These are phyloP conservation scores for Fusarium sp. DNA, from an alignment of 2,329 filamentous ascomycete genomes.

Conservation along the genomic window DNA sequence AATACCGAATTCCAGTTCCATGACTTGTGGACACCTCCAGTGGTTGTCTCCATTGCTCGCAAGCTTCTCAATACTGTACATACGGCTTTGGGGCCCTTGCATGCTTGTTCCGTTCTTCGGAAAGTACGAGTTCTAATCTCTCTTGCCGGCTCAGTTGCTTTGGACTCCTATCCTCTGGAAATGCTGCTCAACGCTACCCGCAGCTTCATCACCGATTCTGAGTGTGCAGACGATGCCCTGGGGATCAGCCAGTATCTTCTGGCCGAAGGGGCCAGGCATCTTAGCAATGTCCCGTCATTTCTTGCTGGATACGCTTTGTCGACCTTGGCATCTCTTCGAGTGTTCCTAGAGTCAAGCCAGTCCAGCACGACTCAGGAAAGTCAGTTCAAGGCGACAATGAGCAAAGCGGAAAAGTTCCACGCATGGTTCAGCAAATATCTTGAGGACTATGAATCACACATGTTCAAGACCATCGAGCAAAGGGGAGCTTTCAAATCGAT, in stretches of 20 bases:
- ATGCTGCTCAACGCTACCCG: slow-evolving; percentile 87
- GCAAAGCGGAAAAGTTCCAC: slow-evolving; percentile 80
- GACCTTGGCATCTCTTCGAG: slow-evolving; percentile 79
- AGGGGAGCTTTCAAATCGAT: slow-evolving; percentile 73
- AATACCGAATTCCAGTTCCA: slow-evolving; percentile 72
- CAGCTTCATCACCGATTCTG: slow-evolving; percentile 81
- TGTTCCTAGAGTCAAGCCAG: slow-evolving; percentile 79
- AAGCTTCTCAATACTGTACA: slow-evolving; percentile 84
- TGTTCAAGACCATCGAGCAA: slow-evolving; percentile 61
- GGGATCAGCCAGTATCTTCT: slow-evolving; percentile 89
- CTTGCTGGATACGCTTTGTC: slow-evolving; percentile 83
- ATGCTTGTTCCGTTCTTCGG: slow-evolving; percentile 86
- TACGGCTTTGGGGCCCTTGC: slow-evolving; percentile 83
- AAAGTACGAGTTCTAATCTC: slow-evolving; percentile 86
- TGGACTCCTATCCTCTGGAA: slow-evolving; percentile 84
- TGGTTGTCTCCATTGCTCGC: slow-evolving; percentile 79
- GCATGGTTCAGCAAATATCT: slow-evolving; percentile 81
- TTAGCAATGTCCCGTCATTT: slow-evolving; percentile 76
- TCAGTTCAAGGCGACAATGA: slow-evolving; percentile 81
- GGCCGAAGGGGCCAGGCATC: slow-evolving; percentile 70
- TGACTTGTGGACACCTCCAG: slow-evolving; percentile 79
- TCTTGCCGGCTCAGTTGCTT: slow-evolving; percentile 78
- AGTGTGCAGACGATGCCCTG: slow-evolving; percentile 91
- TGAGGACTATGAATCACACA: slow-evolving; percentile 66
- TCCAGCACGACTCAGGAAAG: slow-evolving; percentile 86